Percentiles rank a stretch among this genome's conserved stretches.
Conservation (phyloP, 2,329 filamentous ascomycete species). For the Exophiala spinifera region DNA sequence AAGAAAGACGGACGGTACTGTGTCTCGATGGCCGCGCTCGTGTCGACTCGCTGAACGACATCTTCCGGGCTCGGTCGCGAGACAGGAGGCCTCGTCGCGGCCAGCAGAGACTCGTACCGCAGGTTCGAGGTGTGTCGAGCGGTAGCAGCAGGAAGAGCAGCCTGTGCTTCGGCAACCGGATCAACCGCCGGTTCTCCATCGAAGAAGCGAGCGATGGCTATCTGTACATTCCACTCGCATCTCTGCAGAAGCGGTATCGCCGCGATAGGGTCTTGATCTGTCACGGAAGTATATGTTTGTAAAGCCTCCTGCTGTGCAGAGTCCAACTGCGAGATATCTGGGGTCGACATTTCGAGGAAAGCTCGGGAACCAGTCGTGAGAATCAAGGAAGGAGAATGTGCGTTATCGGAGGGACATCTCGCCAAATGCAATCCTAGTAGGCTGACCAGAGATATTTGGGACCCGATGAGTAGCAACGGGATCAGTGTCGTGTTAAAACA, state of each 20-base stretch:
- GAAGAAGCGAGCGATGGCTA: constrained; percentile 96
- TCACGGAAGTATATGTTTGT: constrained; percentile 84
- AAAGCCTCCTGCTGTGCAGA: constrained; percentile 76
- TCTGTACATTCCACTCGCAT: constrained; percentile 98
- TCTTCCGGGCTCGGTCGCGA: constrained; percentile 21
- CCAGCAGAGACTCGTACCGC: constrained; percentile 56
- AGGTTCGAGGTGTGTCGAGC: constrained; percentile 70
- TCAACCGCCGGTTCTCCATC: constrained; percentile 82
- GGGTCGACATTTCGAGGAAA: constrained; percentile 44
- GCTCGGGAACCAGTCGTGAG: not conserved
- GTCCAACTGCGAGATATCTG: constrained; percentile 64
- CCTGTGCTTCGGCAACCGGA: constrained; percentile 71
- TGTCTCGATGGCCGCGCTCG: constrained; percentile 64
- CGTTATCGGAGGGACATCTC: not conserved
- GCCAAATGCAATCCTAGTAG: not conserved
- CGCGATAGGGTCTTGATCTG: constrained; percentile 72
- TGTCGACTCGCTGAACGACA: constrained; percentile 62
- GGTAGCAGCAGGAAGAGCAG: constrained; percentile 60
- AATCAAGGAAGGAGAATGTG: not conserved
- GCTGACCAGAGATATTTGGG: no score
- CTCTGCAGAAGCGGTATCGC: constrained; percentile 76
- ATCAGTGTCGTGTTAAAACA: not conserved
- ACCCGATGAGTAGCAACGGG: not conserved
- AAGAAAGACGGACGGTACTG: constrained; percentile 71
- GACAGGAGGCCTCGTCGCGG: constrained; percentile 34